Evolutionary conservation across 192 early-diverging fungal species (phyloP), one percentile per base, ranked within the genome.

Genomic region (Tieghemiomyces parasiticus): DNA sequence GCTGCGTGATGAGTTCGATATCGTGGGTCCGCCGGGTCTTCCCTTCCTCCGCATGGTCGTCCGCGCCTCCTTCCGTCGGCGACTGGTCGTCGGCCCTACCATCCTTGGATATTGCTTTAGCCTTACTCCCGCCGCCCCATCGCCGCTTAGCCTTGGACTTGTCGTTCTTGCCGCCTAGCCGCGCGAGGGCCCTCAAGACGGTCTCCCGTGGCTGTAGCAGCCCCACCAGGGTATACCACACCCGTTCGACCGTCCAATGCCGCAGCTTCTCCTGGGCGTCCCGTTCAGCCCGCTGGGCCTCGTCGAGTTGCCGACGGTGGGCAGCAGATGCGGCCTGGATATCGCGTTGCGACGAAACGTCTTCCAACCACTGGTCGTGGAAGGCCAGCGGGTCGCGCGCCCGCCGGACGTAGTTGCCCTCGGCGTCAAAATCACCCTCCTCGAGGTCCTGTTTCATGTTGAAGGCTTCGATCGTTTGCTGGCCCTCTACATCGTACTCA

Each of bases 361-460:
- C 54, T 22, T 77, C 63, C n/a, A 89, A 72, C 84, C 87, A 87
- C 51, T 64, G 65, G 54, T 87, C 87, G 32, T 87, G 84, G 66
- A 85, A 81, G 0, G 77, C 78, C 14, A 83, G 71, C 1, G 81
- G 82, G 59, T 85, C 82, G 48, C 78, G 61, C 58, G 85, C 83
- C 60, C 75, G 74, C 29, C 84, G 81, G n/a, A 81, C 67, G 73
- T 85, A 95, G 45, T 85, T 81, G 0, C 88, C 83, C 1, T 75
- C 51, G 13, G 73, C 71, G 50, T 88, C 82, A 60, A 86, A 81
- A 31, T 73, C 72, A 4, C 81, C 78, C 58, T 86, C 84, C 45
- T 83, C 80, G 59, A 91, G 48, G 20, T 88, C 87, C 10, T 78
- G 68, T n/a, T 74, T 74, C 84, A 91, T 88, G 58, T 85, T 80